Percentiles rank a stretch among this genome's conserved stretches.
Conservation (phyloP, 176 grass and related monocot genomes). For the Oryza australiensis region DNA sequence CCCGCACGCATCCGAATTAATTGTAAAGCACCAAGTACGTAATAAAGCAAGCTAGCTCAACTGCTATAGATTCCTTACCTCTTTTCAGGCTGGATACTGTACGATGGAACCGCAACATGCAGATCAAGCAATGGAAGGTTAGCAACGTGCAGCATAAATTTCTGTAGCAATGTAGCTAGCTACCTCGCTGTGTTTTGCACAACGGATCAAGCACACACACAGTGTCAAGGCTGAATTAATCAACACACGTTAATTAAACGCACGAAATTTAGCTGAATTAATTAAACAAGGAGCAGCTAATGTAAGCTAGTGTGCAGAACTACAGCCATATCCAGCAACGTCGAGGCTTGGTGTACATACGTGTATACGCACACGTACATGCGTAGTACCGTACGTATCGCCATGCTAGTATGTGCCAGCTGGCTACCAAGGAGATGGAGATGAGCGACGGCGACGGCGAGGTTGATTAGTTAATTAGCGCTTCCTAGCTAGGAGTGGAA, state of each 20-base stretch:
- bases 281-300: slow-evolving; percentile 1
- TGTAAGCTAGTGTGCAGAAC: background rate
- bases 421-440: background rate
- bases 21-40: slow-evolving; percentile 23
- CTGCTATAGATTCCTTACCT: slow-evolving; percentile 30
- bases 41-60: slow-evolving; percentile 12
- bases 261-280: background rate
- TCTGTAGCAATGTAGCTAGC: background rate
- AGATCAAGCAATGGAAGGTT: slow-evolving; percentile 4
- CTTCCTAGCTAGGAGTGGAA: slow-evolving; percentile 54
- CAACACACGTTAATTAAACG: background rate
- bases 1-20: slow-evolving; percentile 24
- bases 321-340: background rate
- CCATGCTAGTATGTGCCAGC: background rate
- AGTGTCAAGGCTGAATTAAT: slow-evolving; percentile 21
- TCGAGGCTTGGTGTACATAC: background rate
- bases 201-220: background rate
- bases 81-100: slow-evolving; percentile 34
- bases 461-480: background rate
- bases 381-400: background rate
- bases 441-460: background rate
- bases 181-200: background rate
- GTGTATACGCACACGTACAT: background rate
- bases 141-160: background rate
- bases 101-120: background rate